Evolutionary conservation across 768 basidiomycete species (phyloP).

Genomic region (Trametes cubensis): DNA sequence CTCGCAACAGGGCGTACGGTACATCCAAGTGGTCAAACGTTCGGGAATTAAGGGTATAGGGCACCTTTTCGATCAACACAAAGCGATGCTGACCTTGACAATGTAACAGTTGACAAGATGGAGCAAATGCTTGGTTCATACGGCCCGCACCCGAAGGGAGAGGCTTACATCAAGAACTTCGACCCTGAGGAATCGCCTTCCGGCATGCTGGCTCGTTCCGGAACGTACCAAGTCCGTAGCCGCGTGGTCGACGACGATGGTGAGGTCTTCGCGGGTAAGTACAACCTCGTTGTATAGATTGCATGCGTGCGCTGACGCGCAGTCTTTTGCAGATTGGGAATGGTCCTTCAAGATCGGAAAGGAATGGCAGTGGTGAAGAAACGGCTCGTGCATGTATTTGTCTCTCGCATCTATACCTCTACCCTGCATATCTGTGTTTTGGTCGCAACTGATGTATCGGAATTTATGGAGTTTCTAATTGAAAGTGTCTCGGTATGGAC

Average conservation of each 20-base stretch:
- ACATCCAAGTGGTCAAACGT: conserved; percentile 88
- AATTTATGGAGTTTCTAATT: conserved; percentile 12
- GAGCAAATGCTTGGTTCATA: conserved; percentile 97
- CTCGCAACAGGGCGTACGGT: conserved; percentile 66
- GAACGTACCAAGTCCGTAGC: conserved; percentile 76
- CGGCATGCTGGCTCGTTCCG: conserved; percentile 82
- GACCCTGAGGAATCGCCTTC: conserved; percentile 67
- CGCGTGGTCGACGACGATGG: conserved; percentile 89
- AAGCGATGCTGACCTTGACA: conserved; percentile 1
- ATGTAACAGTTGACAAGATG: conserved; percentile 76
- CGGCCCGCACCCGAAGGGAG: conserved; percentile 66
- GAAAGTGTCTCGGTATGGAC: no score
- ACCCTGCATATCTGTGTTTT: conserved; percentile 23
- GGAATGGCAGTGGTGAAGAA: conserved; percentile 44
- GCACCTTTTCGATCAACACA: conserved; percentile 6
- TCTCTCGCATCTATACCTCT: conserved; percentile 27
- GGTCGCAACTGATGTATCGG: conserved; percentile 22
- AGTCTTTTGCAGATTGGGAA: conserved; percentile 61
- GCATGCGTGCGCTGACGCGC: neutral
- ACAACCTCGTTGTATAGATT: neutral
- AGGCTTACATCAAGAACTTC: conserved; percentile 76
- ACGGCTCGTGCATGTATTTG: conserved; percentile 32
- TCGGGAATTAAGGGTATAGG: conserved; percentile 67
- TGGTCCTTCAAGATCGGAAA: conserved; percentile 49
- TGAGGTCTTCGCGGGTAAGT: conserved; percentile 73